Base-by-base conservation (phyloP, 345 rosid genomes). In the Trapa incisa region DNA sequence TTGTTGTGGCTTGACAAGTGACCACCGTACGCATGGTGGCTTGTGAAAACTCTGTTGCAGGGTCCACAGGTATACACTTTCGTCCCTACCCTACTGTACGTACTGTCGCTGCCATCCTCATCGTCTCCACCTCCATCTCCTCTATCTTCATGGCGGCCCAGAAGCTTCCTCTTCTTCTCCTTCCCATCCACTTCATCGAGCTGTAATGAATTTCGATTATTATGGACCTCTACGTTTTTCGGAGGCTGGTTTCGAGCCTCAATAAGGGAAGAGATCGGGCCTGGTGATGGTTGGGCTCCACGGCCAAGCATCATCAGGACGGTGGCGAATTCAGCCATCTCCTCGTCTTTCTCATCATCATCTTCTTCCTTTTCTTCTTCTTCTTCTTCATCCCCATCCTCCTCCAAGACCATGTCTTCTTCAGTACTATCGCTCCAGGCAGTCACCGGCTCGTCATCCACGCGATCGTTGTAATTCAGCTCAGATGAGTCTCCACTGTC, bases 1-100 rank as follows among this genome's bases (percentile, higher is more conserved):
- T 77, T 84, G 75, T 74, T 84, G 68, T 81, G 87, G 50, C 89
- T 85, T 8, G 85, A 81, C 62, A 75, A 71, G 56, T 85, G 87
- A 57, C 89, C 85, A 36, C 85, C 89, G 12, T 81, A 75, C 33
- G 82, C 87, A 67, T 81, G 89, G 61, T 80, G 81, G 32, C 81
- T 77, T 17, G 65, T 17, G 38, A 85, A 85, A 9, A 74, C 50
- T 73, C 79, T 80, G 74, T 83, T 68, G 73, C 89, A 83, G 65
- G 77, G 68, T 38, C 65, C 65, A 69, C 87, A 83, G 41, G 58
- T 72, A 47, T 70, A 74, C 42, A 61, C 43, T 39, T 65, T 73
- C 74, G 75, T 73, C 78, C 73, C 79, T 67, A 70, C 74, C 64
- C 35, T 75, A 57, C 38, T 22, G 29, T 22, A 22, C 29, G 29